Conservation (phyloP, 176 grass and related monocot species). For the Oryza rufipogon region DNA sequence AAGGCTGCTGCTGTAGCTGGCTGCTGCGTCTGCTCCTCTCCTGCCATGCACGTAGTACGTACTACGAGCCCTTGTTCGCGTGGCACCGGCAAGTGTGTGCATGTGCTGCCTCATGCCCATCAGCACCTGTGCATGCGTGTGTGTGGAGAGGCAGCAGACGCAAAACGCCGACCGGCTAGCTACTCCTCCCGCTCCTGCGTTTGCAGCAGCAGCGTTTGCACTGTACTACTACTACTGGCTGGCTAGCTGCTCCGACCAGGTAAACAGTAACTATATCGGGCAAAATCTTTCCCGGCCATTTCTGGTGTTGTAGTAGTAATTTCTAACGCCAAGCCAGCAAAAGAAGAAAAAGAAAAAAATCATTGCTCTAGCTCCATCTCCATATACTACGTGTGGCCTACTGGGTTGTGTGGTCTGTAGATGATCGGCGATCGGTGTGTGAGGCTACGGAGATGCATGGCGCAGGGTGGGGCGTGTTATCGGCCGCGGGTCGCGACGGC, state of each 20-base stretch:
- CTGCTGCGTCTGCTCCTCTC: slow-evolving; percentile 1
- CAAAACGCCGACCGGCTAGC: too few relatives aligned
- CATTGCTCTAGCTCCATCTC: too few relatives aligned
- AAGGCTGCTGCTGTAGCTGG: not conserved
- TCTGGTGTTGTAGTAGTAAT: not conserved
- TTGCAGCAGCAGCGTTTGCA: not conserved
- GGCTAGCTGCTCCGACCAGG: slow-evolving; percentile 39
- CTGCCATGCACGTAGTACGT: slow-evolving; percentile 41
- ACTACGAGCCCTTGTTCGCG: not conserved
- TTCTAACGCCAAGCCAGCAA: not conserved
- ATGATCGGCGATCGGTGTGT: too few relatives aligned
- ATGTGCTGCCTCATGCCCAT: not conserved
- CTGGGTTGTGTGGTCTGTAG: too few relatives aligned
- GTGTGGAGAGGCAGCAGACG: not conserved
- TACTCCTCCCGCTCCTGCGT: not conserved
- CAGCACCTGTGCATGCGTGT: not conserved
- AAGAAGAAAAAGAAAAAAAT: too few relatives aligned
- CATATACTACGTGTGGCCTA: too few relatives aligned
- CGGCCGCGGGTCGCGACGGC: slow-evolving; percentile 1
- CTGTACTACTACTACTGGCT: slow-evolving; percentile 16
- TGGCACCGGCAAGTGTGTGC: slow-evolving; percentile 34
- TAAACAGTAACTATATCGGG: slow-evolving; percentile 57
- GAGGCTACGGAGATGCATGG: too few relatives aligned
- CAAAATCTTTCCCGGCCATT: slow-evolving; percentile 40
- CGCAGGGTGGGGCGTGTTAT: not conserved